Evolutionary conservation across 148 eudicot species (phyloP).

Genomic region (Polygonum aviculare): DNA sequence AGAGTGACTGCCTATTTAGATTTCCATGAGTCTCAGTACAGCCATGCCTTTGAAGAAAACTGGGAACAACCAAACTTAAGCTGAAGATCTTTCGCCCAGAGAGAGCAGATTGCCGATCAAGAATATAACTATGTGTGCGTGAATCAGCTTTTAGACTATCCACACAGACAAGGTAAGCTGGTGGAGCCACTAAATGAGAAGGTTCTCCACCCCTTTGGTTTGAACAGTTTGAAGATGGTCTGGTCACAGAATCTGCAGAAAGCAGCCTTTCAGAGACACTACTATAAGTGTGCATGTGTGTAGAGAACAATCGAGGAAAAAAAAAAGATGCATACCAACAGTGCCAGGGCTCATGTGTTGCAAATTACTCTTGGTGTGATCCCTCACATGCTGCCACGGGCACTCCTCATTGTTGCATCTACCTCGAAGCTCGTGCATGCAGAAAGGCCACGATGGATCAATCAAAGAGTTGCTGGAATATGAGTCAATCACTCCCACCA

Average conservation of each 20-base stretch:
- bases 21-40: conserved; percentile 39
- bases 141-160: conserved; percentile 42
- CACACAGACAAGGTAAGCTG: conserved; percentile 48
- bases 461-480: conserved; percentile 34
- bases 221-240: conserved; percentile 14
- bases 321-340: conserved; percentile 22
- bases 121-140: conserved; percentile 23
- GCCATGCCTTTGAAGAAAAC: conserved; percentile 34
- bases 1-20: conserved; percentile 34
- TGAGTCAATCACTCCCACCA: conserved; percentile 29
- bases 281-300: background rate
- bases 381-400: conserved; percentile 55
- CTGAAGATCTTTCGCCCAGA: conserved; percentile 41
- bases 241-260: conserved; percentile 35
- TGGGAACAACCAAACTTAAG: conserved; percentile 43
- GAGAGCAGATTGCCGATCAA: conserved; percentile 19
- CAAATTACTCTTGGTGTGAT: conserved; percentile 23
- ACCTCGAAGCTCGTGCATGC: conserved; percentile 72
- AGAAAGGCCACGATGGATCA: conserved; percentile 64
- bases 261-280: conserved; percentile 6
- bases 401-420: conserved; percentile 75
- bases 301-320: background rate
- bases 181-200: conserved; percentile 34
- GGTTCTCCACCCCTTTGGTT: conserved; percentile 12
- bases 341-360: conserved; percentile 14